Evolutionary conservation across 768 basidiomycete genomes (phyloP).

Genomic region (Hypholoma fasciculare): DNA sequence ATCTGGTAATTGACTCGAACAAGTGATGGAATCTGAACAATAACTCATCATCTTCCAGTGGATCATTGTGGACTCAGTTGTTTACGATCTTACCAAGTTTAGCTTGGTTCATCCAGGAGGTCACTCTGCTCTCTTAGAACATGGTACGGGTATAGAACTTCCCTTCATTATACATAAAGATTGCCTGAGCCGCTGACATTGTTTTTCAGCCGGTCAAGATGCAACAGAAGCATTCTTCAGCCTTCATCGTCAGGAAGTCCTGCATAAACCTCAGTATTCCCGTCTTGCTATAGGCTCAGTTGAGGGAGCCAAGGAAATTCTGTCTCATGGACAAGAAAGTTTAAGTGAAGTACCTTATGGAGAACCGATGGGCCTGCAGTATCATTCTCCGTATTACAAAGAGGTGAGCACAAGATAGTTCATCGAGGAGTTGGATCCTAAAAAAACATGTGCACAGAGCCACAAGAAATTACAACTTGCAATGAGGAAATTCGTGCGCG

Average conservation of each 20-base stretch:
- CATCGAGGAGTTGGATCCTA: constrained; percentile 32
- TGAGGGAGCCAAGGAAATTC: constrained; percentile 55
- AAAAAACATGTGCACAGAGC: constrained; percentile 30
- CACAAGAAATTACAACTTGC: constrained; percentile 58
- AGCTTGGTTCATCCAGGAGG: constrained; percentile 85
- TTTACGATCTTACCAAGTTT: constrained; percentile 83
- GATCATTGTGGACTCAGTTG: constrained; percentile 69
- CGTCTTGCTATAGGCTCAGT: constrained; percentile 75
- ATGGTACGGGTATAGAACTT: constrained; percentile 58
- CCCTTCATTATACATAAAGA: not conserved
- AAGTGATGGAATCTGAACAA: not conserved
- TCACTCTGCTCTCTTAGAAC: constrained; percentile 65
- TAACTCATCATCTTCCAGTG: constrained; percentile 45
- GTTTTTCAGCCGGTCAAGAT: constrained; percentile 71
- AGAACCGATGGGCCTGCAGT: constrained; percentile 87
- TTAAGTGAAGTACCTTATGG: constrained; percentile 82
- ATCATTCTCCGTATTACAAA: constrained; percentile 74
- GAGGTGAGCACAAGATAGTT: constrained; percentile 40
- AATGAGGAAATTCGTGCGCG: constrained; percentile 71
- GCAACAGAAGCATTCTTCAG: constrained; percentile 87
- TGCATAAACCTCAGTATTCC: constrained; percentile 71
- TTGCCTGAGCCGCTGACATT: not conserved
- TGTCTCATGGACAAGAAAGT: constrained; percentile 52
- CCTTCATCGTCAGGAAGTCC: constrained; percentile 84
- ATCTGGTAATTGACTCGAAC: not conserved